Evolutionary conservation across 2,329 filamentous ascomycete species (phyloP).

Genomic region (Stemphylium vesicarium): DNA sequence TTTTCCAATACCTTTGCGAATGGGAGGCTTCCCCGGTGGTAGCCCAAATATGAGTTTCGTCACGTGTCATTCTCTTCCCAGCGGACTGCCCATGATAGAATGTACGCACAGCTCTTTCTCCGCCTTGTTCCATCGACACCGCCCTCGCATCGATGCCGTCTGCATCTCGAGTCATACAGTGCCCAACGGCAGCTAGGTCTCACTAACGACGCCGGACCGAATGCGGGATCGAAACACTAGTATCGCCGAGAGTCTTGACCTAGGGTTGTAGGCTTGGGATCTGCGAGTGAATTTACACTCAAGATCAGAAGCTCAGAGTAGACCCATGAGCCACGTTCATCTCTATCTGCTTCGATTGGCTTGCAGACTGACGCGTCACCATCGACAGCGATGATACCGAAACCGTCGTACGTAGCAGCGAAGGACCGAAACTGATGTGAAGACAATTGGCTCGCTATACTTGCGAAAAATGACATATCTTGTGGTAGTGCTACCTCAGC

Average conservation of each 20-base stretch:
- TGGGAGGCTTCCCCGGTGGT: not conserved
- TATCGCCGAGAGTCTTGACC: not conserved
- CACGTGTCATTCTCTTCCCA: not conserved
- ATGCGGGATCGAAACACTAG: not conserved
- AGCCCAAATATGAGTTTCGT: not conserved
- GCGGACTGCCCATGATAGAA: not conserved
- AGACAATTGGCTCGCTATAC: constrained; percentile 1
- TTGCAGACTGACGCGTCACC: too few relatives aligned
- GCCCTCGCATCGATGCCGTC: not conserved
- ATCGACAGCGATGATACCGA: too few relatives aligned
- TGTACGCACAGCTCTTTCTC: not conserved
- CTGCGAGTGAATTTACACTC: not conserved
- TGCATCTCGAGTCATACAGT: not conserved
- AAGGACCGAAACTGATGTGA: too few relatives aligned
- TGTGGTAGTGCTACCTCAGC: not conserved
- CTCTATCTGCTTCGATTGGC: not conserved
- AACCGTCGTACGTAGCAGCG: too few relatives aligned
- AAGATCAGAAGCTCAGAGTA: not conserved
- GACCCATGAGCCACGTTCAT: not conserved
- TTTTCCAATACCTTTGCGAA: not conserved
- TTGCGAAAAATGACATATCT: not conserved
- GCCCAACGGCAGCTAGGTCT: not conserved
- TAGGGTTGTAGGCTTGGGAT: too few relatives aligned
- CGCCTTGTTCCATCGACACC: not conserved
- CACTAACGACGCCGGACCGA: not conserved